Evolutionary conservation across 306 rosid species (phyloP).

Genomic region (Castanea sativa): DNA sequence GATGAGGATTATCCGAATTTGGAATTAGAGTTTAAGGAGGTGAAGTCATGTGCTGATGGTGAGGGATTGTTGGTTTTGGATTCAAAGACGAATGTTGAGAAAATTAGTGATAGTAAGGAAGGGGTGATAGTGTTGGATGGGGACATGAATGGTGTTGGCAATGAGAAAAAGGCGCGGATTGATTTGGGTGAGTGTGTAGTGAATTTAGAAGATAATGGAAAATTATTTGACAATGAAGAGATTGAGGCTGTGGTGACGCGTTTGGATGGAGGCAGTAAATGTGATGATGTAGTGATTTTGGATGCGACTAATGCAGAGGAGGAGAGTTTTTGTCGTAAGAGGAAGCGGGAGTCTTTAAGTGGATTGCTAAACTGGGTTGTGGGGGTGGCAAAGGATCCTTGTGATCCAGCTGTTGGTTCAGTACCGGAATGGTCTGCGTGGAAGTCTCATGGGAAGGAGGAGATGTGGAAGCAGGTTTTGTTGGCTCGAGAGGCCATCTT

Average conservation of each 20-base stretch:
- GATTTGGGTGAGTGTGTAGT: conserved; percentile 1
- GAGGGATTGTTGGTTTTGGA: neutral
- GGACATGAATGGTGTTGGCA: neutral
- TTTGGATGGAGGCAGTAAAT: conserved; percentile 19
- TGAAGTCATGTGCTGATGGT: neutral
- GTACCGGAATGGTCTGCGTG: conserved; percentile 61
- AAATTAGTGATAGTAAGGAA: neutral
- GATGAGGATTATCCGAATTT: neutral
- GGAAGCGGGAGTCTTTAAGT: conserved; percentile 39
- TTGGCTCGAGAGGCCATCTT: conserved; percentile 54
- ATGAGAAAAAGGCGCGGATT: neutral
- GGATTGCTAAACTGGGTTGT: conserved; percentile 58
- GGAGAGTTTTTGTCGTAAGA: conserved; percentile 29
- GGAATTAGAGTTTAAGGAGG: conserved; percentile 13
- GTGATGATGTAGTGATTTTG: conserved; percentile 30
- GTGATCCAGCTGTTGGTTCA: conserved; percentile 49
- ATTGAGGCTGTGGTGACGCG: conserved; percentile 23
- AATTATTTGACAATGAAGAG: conserved; percentile 1
- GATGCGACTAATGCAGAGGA: conserved; percentile 26
- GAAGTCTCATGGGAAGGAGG: conserved; percentile 43
- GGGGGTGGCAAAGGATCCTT: conserved; percentile 53
- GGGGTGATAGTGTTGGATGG: neutral
- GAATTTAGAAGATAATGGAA: conserved; percentile 12
- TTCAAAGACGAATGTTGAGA: neutral
- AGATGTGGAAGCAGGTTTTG: conserved; percentile 66